These are phyloP conservation scores for Cercospora sp. DNA, from an alignment of 2,329 filamentous ascomycete genomes.

Conservation along the genomic window DNA sequence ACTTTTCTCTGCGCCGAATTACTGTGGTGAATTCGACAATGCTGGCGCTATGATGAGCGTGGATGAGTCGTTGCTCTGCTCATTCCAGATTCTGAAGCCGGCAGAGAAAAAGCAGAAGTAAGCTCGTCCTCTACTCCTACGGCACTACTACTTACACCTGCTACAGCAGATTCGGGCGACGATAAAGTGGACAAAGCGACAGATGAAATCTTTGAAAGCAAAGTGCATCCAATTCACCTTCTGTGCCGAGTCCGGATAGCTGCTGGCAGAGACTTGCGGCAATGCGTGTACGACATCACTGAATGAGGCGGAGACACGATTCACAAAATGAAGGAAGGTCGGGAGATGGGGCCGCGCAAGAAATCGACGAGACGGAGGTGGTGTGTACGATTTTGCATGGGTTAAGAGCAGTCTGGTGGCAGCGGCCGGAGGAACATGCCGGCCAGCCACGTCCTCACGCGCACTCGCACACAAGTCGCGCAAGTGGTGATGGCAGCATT, in stretches of 20 bases:
- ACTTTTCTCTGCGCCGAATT: conserved; percentile 96
- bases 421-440: conserved; percentile 1
- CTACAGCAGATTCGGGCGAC: conserved; percentile 91
- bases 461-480: conserved; percentile 6
- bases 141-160: conserved; percentile 20
- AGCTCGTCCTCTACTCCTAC: conserved; percentile 48
- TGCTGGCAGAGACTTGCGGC: conserved; percentile 14
- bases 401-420: conserved; percentile 6
- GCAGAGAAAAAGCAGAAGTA: conserved; percentile 99
- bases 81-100: conserved; percentile 99
- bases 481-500: conserved; percentile 2
- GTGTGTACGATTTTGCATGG: conserved; percentile 20
- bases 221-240: conserved; percentile 15
- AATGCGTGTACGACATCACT: conserved; percentile 19
- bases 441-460: neutral
- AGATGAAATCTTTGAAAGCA: conserved; percentile 3
- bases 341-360: neutral
- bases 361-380: conserved; percentile 2
- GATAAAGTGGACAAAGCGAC: conserved; percentile 56
- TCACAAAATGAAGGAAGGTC: conserved; percentile 6
- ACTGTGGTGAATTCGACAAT: conserved; percentile 99
- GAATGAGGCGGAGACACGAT: conserved; percentile 11
- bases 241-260: conserved; percentile 18
- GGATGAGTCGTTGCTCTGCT: conserved; percentile 96
- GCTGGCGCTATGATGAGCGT: conserved; percentile 99